Base-by-base conservation (phyloP, 148 eudicot genomes). In the Vaccinium darrowii region DNA sequence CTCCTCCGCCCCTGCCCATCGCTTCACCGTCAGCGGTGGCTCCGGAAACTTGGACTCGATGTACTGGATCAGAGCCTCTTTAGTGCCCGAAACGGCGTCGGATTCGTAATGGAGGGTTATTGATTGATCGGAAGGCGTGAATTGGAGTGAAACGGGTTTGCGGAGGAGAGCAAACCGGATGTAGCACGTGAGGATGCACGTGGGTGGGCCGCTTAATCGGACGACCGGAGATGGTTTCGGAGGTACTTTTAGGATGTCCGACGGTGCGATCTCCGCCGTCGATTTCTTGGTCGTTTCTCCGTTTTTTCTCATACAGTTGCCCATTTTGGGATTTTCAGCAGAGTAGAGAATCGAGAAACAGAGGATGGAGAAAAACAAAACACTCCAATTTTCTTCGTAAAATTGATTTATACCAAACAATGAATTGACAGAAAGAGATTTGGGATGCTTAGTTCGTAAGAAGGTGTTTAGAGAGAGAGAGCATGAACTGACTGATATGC, bases 381-480 rank as follows among this genome's bases (percentile, higher is more conserved):
- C 39, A 4, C 4, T 36, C 39, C 39, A 36, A 36, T 36, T 36
- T 36, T 36, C 39, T 36, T 36, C 39, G 39, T 3, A 2, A 36
- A 36, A 82, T 65, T 36, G 78, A 30, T 63, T 8, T 82, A 30
- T 71, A 13, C 49, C 15, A 69, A 43, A 19, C 11, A 50, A 23
- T n/a, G 75, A 71, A 56, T 63, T 18, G 13, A 8, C 8, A 39
- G 73, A 14, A 47, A 36, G 62, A 49, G 39, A 65, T 39, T 43
- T 6, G 77, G 21, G 80, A 75, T 74, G 80, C 80, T 83, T 83
- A 75, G 39, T 74, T 60, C 1, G 33, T 51, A 73, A 54, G 84
- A 27, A 43, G 10, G 78, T 15, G 6, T 6, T 25, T 12, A 69
- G 74, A 69, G 74, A 25, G 74, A 25, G 74, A 12, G 39, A 10